These are phyloP conservation scores for Posidonia oceanica DNA, from an alignment of 116 monocot genomes.

Conservation along the genomic window DNA sequence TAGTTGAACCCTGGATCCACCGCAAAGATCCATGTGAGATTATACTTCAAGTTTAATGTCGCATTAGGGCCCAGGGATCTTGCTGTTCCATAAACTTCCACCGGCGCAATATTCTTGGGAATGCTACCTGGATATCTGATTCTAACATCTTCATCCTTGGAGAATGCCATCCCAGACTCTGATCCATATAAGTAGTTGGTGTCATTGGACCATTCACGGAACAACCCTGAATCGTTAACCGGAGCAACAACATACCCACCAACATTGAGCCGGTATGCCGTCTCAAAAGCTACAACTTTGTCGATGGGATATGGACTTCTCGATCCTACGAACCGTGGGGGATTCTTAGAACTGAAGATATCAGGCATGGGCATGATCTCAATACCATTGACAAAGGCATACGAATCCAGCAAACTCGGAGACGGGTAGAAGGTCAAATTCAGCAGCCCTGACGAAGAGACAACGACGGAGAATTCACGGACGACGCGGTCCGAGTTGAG, in stretches of 20 bases:
- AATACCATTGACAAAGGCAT: background rate
- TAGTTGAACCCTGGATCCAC: slow-evolving; percentile 58
- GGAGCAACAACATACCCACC: slow-evolving; percentile 41
- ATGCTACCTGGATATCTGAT: slow-evolving; percentile 20
- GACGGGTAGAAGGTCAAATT: background rate
- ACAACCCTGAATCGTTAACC: slow-evolving; percentile 23
- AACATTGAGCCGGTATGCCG: slow-evolving; percentile 56
- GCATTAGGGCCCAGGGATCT: slow-evolving; percentile 43
- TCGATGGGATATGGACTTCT: too few relatives aligned
- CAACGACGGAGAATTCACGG: too few relatives aligned
- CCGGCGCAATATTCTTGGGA: slow-evolving; percentile 35
- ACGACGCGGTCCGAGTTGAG: too few relatives aligned
- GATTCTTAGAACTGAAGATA: background rate
- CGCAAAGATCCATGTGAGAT: slow-evolving; percentile 45
- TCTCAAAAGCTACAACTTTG: slow-evolving; percentile 32
- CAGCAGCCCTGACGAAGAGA: too few relatives aligned
- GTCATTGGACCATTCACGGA: slow-evolving; percentile 47
- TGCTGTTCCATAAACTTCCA: slow-evolving; percentile 40
- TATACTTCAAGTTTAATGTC: slow-evolving; percentile 29
- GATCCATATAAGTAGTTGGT: slow-evolving; percentile 32
- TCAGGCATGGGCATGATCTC: background rate
- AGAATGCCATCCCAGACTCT: slow-evolving; percentile 27
- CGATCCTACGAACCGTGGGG: background rate
- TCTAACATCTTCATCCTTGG: slow-evolving; percentile 33
- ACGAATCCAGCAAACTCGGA: slow-evolving; percentile 3